Evolutionary conservation across 1,284 basidiomycete genomes (phyloP).

Genomic region (Cutaneotrichosporon curvatum): DNA sequence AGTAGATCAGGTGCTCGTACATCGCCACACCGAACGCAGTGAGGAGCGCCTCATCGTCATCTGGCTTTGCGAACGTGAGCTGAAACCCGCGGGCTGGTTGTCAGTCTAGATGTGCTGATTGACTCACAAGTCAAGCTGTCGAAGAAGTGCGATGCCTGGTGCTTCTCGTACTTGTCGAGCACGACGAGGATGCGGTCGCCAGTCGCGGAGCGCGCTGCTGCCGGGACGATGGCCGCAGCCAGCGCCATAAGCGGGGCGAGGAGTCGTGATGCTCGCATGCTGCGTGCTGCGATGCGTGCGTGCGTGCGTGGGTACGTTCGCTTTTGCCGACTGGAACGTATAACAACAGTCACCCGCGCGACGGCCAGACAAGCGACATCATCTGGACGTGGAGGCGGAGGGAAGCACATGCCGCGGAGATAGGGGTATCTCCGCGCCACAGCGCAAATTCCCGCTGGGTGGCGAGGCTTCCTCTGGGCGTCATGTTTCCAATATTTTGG

Average conservation of each 20-base stretch:
- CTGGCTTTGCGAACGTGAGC: constrained; percentile 73
- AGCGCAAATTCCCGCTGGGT: no score
- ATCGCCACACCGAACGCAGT: constrained; percentile 63
- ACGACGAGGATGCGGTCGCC: constrained; percentile 78
- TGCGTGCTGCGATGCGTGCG: no score
- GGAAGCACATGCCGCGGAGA: no score
- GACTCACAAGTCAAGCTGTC: constrained; percentile 62
- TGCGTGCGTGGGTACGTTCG: no score
- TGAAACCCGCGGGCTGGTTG: constrained; percentile 65
- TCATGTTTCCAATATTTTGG: not conserved
- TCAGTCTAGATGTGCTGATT: not conserved
- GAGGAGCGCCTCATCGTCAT: constrained; percentile 59
- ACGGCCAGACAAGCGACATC: not conserved
- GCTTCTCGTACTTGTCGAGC: constrained; percentile 59
- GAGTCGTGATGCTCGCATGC: constrained; percentile 10
- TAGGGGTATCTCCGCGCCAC: no score
- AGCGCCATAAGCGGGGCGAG: constrained; percentile 9
- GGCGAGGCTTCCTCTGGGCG: no score
- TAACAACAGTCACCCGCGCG: not conserved
- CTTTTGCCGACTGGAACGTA: not conserved
- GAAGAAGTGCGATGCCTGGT: constrained; percentile 75
- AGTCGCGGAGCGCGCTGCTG: constrained; percentile 63
- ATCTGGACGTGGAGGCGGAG: constrained; percentile 1
- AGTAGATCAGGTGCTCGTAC: constrained; percentile 76
- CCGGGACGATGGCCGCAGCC: constrained; percentile 12